A percentile compares a stretch with the other conserved stretches of the same genome.
phyloP scores from a whole-genome alignment of 2,329 filamentous ascomycete genomes.

The Microsporum ferrugineum region DNA sequence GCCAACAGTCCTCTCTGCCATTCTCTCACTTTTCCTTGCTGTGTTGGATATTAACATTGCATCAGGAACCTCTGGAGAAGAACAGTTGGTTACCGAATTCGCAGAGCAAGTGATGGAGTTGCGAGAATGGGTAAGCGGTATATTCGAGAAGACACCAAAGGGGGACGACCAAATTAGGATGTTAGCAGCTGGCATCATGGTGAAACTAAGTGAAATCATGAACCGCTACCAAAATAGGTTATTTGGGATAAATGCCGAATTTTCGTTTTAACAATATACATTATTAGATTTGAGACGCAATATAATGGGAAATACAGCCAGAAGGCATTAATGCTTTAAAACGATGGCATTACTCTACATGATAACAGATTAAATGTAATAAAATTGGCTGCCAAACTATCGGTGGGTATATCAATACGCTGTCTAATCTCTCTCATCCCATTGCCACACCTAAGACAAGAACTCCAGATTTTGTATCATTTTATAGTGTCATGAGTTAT shows the following conservation, averaged over 20 bases:
- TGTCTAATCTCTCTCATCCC: background rate
- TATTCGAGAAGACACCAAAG: constrained; percentile 52
- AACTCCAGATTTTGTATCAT: background rate
- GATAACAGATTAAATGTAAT: background rate
- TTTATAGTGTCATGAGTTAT: background rate
- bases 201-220: constrained; percentile 68
- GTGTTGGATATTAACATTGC: constrained; percentile 65
- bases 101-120: constrained; percentile 73
- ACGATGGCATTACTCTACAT: background rate
- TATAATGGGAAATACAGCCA: background rate
- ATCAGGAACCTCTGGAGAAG: constrained; percentile 41
- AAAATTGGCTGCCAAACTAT: background rate
- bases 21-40: constrained; percentile 68
- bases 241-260: constrained; percentile 55
- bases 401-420: background rate
- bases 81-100: constrained; percentile 61
- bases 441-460: background rate
- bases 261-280: constrained; percentile 12
- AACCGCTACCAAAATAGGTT: constrained; percentile 68
- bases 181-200: constrained; percentile 68
- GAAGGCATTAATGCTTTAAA: background rate
- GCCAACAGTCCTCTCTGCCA: constrained; percentile 55
- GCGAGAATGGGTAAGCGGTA: constrained; percentile 67
- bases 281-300: background rate
- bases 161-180: constrained; percentile 34